phyloP scores from a whole-genome alignment of 73 alveolate species.

The Blepharisma japonicum region DNA sequence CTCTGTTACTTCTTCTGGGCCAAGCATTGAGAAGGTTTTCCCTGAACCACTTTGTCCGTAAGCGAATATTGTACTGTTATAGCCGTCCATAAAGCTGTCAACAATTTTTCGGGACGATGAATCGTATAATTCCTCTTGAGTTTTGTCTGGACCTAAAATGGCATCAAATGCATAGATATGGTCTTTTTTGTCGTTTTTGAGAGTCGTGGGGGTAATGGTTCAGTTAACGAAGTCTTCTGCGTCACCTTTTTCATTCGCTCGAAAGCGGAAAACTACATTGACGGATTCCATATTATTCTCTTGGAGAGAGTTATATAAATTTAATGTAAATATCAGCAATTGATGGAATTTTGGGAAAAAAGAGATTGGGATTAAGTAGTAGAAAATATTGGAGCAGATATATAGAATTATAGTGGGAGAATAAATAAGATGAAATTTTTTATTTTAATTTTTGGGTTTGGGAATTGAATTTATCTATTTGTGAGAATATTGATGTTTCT shows the following conservation, averaged over 20 bases:
- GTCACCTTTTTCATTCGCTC: constrained; percentile 28
- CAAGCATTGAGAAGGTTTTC: constrained; percentile 32
- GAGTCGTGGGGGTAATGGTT: background rate
- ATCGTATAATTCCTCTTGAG: constrained; percentile 22
- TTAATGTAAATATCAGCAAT: no score
- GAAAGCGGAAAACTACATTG: constrained; percentile 13
- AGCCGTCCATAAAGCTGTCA: constrained; percentile 25
- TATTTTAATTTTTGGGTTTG: no score
- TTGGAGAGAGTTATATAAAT: background rate
- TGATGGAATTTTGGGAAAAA: no score
- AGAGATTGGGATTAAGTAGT: no score
- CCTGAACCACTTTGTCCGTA: constrained; percentile 36
- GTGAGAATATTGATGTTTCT: no score
- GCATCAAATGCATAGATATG: constrained; percentile 18
- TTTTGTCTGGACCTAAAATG: background rate
- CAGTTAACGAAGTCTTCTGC: background rate
- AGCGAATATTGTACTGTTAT: constrained; percentile 29
- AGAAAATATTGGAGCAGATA: no score
- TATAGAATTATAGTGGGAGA: no score
- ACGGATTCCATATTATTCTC: constrained; percentile 27
- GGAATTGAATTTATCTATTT: no score
- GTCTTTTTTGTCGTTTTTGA: constrained; percentile 19
- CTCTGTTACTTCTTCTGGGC: constrained; percentile 33
- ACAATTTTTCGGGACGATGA: constrained; percentile 14
- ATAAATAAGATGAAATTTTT: no score